phyloP scores from a whole-genome alignment of 345 rosid genomes.

The Eucalyptus tenuipes region DNA sequence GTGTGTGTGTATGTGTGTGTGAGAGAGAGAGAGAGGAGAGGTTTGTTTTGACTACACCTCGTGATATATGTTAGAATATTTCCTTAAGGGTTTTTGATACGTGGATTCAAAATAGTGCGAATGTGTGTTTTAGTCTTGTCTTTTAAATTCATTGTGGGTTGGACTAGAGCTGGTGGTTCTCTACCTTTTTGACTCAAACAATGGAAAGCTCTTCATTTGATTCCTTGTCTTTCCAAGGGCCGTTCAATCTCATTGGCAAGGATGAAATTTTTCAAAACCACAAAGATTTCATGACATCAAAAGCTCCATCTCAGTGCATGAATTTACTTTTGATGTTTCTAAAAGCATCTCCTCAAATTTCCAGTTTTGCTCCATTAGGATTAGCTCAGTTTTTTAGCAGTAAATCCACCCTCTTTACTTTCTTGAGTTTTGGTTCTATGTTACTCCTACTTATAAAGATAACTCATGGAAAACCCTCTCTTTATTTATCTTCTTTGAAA shows the following conservation, averaged over 20 bases:
- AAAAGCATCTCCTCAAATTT: not conserved
- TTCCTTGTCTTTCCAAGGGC: not conserved
- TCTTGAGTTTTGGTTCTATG: not conserved
- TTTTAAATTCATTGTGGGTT: not conserved
- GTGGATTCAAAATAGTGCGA: not conserved
- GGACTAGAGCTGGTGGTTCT: not conserved
- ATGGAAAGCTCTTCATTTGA: not conserved
- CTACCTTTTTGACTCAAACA: not conserved
- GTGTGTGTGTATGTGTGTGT: not conserved
- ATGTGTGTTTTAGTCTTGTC: not conserved
- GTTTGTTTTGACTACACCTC: not conserved
- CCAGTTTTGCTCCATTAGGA: not conserved
- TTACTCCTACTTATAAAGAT: not conserved
- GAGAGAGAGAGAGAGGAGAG: not conserved
- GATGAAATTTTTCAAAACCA: not conserved
- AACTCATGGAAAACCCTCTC: not conserved
- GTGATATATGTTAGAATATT: not conserved
- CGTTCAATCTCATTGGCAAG: not conserved
- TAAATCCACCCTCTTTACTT: not conserved
- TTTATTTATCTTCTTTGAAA: not conserved
- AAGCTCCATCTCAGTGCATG: not conserved
- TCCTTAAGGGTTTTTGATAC: not conserved
- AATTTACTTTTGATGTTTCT: not conserved
- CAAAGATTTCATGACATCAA: not conserved
- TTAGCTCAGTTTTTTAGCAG: not conserved